These are phyloP conservation scores for Rhizomucor pusillus DNA, from an alignment of 371 early-diverging fungal genomes.

Conservation along the genomic window DNA sequence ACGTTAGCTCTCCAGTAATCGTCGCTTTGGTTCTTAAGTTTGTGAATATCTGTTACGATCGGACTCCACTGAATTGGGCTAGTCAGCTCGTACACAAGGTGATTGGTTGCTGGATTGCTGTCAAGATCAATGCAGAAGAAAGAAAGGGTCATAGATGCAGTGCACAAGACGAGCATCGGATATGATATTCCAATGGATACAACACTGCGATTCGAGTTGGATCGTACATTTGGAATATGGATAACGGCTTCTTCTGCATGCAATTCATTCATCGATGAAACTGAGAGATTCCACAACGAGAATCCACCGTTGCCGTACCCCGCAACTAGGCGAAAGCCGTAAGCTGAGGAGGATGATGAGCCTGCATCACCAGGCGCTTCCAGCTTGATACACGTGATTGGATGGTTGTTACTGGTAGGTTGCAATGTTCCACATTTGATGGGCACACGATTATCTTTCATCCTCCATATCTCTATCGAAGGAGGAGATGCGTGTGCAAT, in stretches of 20 bases:
- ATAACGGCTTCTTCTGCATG: slow-evolving; percentile 4
- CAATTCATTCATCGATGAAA: neutral
- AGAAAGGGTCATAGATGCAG: slow-evolving; percentile 26
- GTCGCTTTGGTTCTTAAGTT: slow-evolving; percentile 1
- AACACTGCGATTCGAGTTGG: slow-evolving; percentile 5
- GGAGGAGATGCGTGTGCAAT: slow-evolving; percentile 9
- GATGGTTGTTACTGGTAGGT: neutral
- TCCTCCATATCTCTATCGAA: slow-evolving; percentile 16
- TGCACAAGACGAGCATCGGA: slow-evolving; percentile 34
- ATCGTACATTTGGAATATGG: slow-evolving; percentile 11
- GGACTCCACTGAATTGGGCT: slow-evolving; percentile 37
- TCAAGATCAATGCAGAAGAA: slow-evolving; percentile 21
- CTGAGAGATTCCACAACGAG: slow-evolving; percentile 31
- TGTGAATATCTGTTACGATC: slow-evolving; percentile 18
- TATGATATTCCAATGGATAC: slow-evolving; percentile 27
- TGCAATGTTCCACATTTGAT: slow-evolving; percentile 3
- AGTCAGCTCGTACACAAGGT: slow-evolving; percentile 29
- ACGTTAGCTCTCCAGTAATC: slow-evolving; percentile 29
- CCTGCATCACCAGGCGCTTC: neutral
- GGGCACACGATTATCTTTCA: slow-evolving; percentile 4
- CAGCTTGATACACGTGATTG: slow-evolving; percentile 25
- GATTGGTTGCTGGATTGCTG: neutral
- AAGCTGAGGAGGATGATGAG: neutral
- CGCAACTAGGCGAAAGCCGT: slow-evolving; percentile 23
- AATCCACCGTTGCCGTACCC: slow-evolving; percentile 47